Conservation (phyloP, 169 alveolate species). For the Eimeria acervulina region DNA sequence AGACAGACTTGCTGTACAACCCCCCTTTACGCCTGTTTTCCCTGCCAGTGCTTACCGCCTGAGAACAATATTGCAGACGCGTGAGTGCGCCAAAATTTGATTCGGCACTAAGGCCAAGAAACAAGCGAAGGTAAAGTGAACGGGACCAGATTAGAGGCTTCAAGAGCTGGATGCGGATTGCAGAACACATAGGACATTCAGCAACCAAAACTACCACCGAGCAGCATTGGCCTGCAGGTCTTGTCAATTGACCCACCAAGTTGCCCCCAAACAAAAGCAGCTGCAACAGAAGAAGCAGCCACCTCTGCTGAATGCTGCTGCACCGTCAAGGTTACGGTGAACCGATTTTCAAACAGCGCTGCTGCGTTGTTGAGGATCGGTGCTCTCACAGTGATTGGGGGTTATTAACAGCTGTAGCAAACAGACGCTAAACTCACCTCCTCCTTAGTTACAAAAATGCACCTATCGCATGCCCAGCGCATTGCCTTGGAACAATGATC, state of each 20-base stretch:
- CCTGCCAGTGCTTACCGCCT: neutral
- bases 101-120: neutral
- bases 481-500: neutral
- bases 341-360: too few species aligned
- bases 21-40: neutral
- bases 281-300: neutral
- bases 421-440: neutral
- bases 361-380: neutral
- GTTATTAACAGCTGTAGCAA: neutral
- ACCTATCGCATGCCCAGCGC: neutral
- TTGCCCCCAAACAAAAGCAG: neutral
- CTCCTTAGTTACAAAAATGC: neutral
- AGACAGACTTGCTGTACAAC: neutral
- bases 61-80: neutral
- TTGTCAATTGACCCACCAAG: neutral
- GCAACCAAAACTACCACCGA: neutral
- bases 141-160: neutral
- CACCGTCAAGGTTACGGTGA: too few species aligned
- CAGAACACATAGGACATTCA: neutral
- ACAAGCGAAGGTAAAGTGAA: neutral
- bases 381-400: neutral
- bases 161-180: neutral
- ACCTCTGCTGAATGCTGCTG: neutral
- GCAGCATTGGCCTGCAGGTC: neutral
- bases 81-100: neutral